phyloP scores from a whole-genome alignment of 176 grass and related monocot genomes.

The Carex cristatella region DNA sequence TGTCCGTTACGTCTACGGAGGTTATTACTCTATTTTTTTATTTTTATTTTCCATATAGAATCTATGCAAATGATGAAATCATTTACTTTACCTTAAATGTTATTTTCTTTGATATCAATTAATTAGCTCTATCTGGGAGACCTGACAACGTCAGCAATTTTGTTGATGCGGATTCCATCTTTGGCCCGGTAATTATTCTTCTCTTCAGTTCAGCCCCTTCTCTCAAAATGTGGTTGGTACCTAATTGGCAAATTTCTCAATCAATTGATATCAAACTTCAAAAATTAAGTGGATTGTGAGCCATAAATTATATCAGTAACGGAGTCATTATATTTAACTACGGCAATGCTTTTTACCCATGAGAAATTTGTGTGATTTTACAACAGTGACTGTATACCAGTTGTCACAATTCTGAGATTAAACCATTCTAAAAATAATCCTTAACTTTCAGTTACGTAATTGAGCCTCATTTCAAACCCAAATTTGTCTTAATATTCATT shows the following conservation, averaged over 20 bases:
- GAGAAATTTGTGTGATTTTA: neutral
- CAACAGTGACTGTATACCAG: neutral
- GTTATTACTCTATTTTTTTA: constrained; percentile 23
- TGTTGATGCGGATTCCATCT: constrained; percentile 50
- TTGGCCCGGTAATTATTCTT: constrained; percentile 53
- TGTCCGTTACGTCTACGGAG: constrained; percentile 58
- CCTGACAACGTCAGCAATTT: constrained; percentile 78
- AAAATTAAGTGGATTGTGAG: neutral
- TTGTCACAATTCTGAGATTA: neutral
- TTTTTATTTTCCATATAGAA: neutral
- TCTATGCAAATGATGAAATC: neutral
- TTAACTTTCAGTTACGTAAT: neutral
- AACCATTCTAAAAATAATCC: too few species aligned
- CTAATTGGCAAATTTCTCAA: neutral
- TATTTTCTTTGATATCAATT: neutral
- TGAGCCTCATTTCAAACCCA: neutral
- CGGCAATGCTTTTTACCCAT: neutral
- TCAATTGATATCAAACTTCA: neutral
- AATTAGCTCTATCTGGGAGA: constrained; percentile 62
- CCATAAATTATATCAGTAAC: too few species aligned
- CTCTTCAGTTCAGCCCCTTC: neutral
- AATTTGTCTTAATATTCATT: neutral
- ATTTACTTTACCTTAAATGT: neutral
- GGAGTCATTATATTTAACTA: too few species aligned
- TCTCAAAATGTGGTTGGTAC: neutral